Evolutionary conservation across 2,329 filamentous ascomycete species (phyloP).

Genomic region (Nemania sp.): DNA sequence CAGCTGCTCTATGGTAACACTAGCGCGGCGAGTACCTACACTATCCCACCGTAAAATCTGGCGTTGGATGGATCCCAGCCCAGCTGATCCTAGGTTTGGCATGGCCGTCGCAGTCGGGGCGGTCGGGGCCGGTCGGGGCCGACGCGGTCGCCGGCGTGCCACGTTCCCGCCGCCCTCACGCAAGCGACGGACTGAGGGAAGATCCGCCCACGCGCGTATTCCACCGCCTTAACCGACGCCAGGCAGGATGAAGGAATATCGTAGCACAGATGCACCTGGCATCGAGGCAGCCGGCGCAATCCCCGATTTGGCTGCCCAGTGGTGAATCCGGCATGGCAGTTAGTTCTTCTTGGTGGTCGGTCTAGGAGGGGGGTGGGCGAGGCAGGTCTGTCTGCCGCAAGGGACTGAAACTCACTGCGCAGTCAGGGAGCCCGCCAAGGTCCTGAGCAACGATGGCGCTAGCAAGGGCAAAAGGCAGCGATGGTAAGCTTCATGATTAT

Average conservation of each 20-base stretch:
- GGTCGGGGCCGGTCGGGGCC: constrained; percentile 10
- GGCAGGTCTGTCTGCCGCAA: not conserved
- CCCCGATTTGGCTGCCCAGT: constrained; percentile 46
- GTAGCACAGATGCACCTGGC: constrained; percentile 54
- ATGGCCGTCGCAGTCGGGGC: constrained; percentile 13
- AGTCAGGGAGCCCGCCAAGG: constrained; percentile 52
- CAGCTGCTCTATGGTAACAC: constrained; percentile 20
- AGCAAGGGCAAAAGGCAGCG: constrained; percentile 55
- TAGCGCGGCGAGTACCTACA: constrained; percentile 34
- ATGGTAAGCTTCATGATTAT: constrained; percentile 54
- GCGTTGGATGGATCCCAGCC: not conserved
- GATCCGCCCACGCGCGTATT: constrained; percentile 38
- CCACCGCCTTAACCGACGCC: constrained; percentile 45
- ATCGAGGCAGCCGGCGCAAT: constrained; percentile 47
- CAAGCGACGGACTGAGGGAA: constrained; percentile 30
- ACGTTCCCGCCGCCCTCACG: constrained; percentile 9
- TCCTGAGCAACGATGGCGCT: constrained; percentile 57
- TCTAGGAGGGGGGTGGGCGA: no score
- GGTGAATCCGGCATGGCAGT: constrained; percentile 41
- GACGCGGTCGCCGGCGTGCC: not conserved
- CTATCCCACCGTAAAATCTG: constrained; percentile 24
- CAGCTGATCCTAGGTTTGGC: constrained; percentile 17
- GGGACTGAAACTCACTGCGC: constrained; percentile 54
- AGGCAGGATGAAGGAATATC: constrained; percentile 52
- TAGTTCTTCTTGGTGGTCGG: constrained; percentile 38